Evolutionary conservation across 345 rosid genomes (phyloP).

Genomic region (Stellera chamaejasme): DNA sequence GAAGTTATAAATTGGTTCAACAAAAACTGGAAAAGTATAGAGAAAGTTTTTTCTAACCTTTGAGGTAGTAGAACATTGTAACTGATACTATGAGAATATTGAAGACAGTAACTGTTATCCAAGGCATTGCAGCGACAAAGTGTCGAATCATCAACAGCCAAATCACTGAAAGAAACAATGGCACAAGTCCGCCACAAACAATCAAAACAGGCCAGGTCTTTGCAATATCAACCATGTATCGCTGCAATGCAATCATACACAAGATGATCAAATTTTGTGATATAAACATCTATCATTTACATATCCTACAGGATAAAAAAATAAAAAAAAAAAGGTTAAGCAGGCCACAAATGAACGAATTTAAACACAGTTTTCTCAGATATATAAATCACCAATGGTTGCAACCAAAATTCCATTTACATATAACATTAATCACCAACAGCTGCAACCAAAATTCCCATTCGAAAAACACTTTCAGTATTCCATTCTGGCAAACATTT

Average conservation of each 20-base stretch:
- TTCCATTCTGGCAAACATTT: not conserved
- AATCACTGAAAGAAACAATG: conserved; percentile 74
- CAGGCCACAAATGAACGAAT: not conserved
- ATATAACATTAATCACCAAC: conserved; percentile 4
- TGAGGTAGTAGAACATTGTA: conserved; percentile 75
- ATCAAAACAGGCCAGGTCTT: conserved; percentile 95
- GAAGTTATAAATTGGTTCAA: no score
- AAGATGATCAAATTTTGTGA: conserved; percentile 11
- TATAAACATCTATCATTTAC: not conserved
- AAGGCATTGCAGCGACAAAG: conserved; percentile 95
- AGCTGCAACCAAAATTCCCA: not conserved
- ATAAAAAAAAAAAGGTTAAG: conserved; percentile 10
- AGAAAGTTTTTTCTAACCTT: conserved; percentile 38
- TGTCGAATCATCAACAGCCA: conserved; percentile 92
- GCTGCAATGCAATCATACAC: conserved; percentile 53
- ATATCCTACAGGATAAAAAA: not conserved
- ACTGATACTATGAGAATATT: conserved; percentile 74
- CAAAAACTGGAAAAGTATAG: not conserved
- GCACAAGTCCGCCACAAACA: conserved; percentile 91
- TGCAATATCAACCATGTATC: conserved; percentile 90
- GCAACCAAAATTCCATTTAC: not conserved
- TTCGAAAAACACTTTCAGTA: conserved; percentile 2
- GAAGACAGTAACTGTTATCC: conserved; percentile 86
- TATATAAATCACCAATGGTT: no score
- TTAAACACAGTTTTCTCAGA: not conserved